These are phyloP conservation scores for Penicillium nordicum DNA, from an alignment of 2,329 filamentous ascomycete genomes.

Conservation along the genomic window DNA sequence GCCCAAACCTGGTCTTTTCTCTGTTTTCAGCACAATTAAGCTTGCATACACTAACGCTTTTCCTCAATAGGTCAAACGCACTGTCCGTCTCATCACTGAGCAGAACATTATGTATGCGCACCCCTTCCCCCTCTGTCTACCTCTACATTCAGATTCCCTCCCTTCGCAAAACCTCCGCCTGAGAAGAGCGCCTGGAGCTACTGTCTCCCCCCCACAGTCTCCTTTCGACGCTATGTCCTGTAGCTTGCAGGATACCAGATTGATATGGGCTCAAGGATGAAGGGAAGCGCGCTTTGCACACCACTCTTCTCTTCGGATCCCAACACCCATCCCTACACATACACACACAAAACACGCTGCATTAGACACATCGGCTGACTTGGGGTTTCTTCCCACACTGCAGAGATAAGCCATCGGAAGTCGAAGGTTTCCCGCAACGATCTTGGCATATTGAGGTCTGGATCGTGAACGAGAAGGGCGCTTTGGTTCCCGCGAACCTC, in stretches of 20 bases:
- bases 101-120: constrained; percentile 77
- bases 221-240: background rate
- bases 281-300: background rate
- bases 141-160: background rate
- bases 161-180: background rate
- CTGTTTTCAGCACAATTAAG: background rate
- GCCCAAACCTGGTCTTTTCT: background rate
- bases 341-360: background rate
- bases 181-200: background rate
- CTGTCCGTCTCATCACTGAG: constrained; percentile 88
- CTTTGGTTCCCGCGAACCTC: constrained; percentile 74
- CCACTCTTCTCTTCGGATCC: background rate
- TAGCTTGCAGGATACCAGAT: background rate
- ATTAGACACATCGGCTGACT: constrained; percentile 6
- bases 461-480: constrained; percentile 79
- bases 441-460: constrained; percentile 85
- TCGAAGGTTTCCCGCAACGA: constrained; percentile 88
- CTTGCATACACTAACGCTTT: constrained; percentile 17
- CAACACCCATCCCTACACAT: background rate
- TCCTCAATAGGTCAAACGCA: constrained; percentile 65
- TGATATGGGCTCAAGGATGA: background rate
- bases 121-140: constrained; percentile 3
- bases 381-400: constrained; percentile 10
- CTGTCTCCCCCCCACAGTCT: background rate
- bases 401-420: constrained; percentile 74